A percentile compares a stretch with the other conserved stretches of the same genome.
Conservation (phyloP, 352 stramenopile genomes). For the Phytophthora megakarya region DNA sequence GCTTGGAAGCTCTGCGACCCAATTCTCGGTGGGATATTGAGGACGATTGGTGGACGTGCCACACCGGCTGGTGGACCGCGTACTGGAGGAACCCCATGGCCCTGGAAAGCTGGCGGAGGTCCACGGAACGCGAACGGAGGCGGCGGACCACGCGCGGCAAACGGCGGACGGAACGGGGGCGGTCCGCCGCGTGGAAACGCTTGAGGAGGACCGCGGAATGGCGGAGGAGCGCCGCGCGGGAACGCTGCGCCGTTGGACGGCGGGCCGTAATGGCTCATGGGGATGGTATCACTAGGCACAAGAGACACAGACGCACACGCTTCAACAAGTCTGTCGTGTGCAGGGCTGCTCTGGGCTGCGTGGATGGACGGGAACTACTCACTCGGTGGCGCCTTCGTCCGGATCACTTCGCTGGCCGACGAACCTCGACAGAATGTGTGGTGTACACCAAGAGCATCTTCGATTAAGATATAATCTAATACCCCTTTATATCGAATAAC, state of each 20-base stretch:
- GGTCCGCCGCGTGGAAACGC: conserved; percentile 26
- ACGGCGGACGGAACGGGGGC: conserved; percentile 36
- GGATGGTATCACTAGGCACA: conserved; percentile 11
- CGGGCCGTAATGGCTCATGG: conserved; percentile 49
- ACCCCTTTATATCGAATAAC: too few species aligned
- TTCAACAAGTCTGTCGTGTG: conserved; percentile 26
- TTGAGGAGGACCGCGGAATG: conserved; percentile 30
- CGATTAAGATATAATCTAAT: not conserved
- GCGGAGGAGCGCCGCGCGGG: conserved; percentile 22
- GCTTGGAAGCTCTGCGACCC: conserved; percentile 19
- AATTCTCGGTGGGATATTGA: conserved; percentile 29
- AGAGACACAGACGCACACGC: conserved; percentile 18
- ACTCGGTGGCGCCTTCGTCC: conserved; percentile 15
- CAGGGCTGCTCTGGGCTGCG: conserved; percentile 2
- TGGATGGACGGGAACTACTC: conserved; percentile 7
- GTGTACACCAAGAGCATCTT: not conserved
- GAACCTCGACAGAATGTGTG: not conserved
- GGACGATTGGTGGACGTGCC: conserved; percentile 22
- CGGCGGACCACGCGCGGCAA: conserved; percentile 25
- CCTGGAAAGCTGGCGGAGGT: conserved; percentile 26
- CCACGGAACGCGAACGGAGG: conserved; percentile 34
- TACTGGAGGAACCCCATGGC: conserved; percentile 6
- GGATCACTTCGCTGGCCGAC: conserved; percentile 11
- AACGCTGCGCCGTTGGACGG: conserved; percentile 29
- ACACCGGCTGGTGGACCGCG: conserved; percentile 29